Base-by-base conservation (phyloP, 2,329 filamentous ascomycete genomes). In the Niveomyces coronatus region DNA sequence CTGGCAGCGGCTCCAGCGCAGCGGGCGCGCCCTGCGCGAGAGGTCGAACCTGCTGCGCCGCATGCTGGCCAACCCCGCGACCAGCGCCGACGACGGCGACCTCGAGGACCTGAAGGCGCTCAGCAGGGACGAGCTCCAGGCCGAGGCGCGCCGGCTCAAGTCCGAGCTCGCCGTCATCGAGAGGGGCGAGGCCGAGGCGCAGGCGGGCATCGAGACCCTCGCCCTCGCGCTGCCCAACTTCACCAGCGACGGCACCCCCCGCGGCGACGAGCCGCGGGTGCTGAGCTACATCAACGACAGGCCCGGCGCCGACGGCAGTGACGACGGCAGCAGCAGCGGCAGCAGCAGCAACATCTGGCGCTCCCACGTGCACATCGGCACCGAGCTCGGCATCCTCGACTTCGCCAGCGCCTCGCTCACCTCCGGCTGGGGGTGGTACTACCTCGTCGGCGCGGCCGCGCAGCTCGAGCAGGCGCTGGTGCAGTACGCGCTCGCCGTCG, bases 401-500 rank as follows among this genome's bases (percentile, higher is more conserved):
- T 95, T 98, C 53, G 69, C 82, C 5, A 79, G 74, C 42, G 86
- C 87, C 5, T 81, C 81, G 2, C 78, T 74, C n/a, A 80, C 85
- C 2, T 85, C 82, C 4, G 91, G 91, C 26, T 98, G 89, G 89
- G 91, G 91, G 2, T 98, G 87, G 85, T 98, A 98, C 64, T 96
- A 87, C 61, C 76, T 98, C 9, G 68, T 85, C n/a, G 85, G 89
- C 54, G 88, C 94, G 53, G 91, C 79, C 8, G 88, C 88, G 0
- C 76, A 91, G 57, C 73, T 98, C n/a, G 91, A 98, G 62, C 89
- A 96, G 55, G 91, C 91, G 0, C 72, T 98, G 3, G 66, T 96
- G 10, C 82, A 89, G 56, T 95, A 93, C 57, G 81, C 91, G 0
- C 70, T 96, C 3, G 69, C 71, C 9, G 74, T 84, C 2, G 84